Evolutionary conservation across 345 rosid genomes (phyloP).

Genomic region (Lepidium didymum): DNA sequence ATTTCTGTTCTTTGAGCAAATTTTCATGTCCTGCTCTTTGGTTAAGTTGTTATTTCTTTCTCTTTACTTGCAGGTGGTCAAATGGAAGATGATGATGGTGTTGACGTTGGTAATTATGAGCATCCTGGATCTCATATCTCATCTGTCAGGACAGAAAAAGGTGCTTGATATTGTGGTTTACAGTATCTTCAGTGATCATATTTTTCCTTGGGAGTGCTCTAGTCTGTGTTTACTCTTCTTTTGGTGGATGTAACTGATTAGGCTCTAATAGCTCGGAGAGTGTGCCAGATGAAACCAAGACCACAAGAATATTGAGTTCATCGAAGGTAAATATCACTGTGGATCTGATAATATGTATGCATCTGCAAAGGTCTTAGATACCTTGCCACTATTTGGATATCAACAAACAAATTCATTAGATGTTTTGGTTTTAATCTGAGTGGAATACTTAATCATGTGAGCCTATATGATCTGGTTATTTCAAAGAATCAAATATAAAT

Average conservation of each 20-base stretch:
- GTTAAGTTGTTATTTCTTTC: neutral
- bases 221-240: neutral
- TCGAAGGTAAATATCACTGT: conserved; percentile 10
- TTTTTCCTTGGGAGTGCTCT: neutral
- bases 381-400: neutral
- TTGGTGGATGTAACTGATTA: conserved; percentile 11
- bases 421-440: no score
- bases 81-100: conserved; percentile 48
- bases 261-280: conserved; percentile 1
- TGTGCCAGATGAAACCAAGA: neutral
- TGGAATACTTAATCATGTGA: no score
- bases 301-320: neutral
- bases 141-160: conserved; percentile 46
- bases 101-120: conserved; percentile 63
- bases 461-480: neutral
- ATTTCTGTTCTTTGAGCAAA: neutral
- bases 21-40: neutral
- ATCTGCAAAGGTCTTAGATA: neutral
- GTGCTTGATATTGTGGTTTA: neutral
- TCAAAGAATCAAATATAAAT: neutral
- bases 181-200: neutral
- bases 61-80: conserved; percentile 45
- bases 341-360: neutral
- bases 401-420: neutral
- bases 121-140: conserved; percentile 36